phyloP scores from a whole-genome alignment of 2,329 filamentous ascomycete genomes.

The Thelonectria discophora region DNA sequence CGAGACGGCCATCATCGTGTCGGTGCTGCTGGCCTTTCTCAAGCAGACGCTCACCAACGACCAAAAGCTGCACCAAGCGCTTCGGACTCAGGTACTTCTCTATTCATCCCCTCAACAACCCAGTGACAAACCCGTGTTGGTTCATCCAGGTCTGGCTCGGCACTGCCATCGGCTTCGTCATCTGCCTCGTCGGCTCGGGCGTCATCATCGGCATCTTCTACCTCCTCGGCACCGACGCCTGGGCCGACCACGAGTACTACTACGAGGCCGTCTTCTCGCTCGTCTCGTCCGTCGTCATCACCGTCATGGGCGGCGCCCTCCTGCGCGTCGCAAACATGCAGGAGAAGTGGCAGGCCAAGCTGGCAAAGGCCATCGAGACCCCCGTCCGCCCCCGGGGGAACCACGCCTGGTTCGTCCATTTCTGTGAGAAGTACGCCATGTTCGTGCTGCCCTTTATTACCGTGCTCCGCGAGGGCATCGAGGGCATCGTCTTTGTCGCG shows the following conservation, averaged over 20 bases:
- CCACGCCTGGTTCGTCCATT: slow-evolving; percentile 63
- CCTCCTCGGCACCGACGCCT: slow-evolving; percentile 71
- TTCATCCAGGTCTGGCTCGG: slow-evolving; percentile 65
- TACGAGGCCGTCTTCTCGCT: slow-evolving; percentile 85
- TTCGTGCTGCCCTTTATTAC: slow-evolving; percentile 88
- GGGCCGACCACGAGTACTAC: slow-evolving; percentile 75
- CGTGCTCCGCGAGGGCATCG: slow-evolving; percentile 83
- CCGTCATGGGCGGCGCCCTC: slow-evolving; percentile 80
- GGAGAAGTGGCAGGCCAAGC: slow-evolving; percentile 85
- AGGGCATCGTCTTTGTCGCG: slow-evolving; percentile 88
- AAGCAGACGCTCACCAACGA: slow-evolving; percentile 80
- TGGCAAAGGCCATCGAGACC: slow-evolving; percentile 72
- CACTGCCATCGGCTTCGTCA: slow-evolving; percentile 47
- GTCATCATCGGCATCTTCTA: slow-evolving; percentile 80
- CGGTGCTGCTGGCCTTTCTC: slow-evolving; percentile 82
- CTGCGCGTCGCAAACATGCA: slow-evolving; percentile 85
- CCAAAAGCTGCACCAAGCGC: slow-evolving; percentile 69
- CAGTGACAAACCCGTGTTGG: not conserved
- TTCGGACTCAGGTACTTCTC: slow-evolving; percentile 68
- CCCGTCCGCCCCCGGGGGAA: slow-evolving; percentile 56
- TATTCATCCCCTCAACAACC: no score
- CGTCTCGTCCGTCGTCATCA: slow-evolving; percentile 83
- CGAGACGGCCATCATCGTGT: slow-evolving; percentile 86
- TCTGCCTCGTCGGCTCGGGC: slow-evolving; percentile 72
- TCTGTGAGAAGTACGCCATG: slow-evolving; percentile 84